A percentile compares a stretch with the other conserved stretches of the same genome.
phyloP scores from a whole-genome alignment of 345 rosid species.

The Diplotaxis tenuifolia region DNA sequence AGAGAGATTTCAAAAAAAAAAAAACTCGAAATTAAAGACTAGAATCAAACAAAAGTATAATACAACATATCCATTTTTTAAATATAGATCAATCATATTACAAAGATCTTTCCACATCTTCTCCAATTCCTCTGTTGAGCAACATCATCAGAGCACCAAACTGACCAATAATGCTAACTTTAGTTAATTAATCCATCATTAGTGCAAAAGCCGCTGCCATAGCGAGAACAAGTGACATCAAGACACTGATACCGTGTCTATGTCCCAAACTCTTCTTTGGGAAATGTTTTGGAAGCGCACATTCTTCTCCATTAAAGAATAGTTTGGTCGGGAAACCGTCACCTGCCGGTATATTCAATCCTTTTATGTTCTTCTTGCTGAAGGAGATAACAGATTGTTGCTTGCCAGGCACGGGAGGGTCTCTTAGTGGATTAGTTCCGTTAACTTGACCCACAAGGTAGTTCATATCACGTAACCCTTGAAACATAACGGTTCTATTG shows the following conservation, averaged over 20 bases:
- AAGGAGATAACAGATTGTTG: constrained; percentile 48
- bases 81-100: constrained; percentile 30
- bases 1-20: background rate
- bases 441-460: constrained; percentile 60
- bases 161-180: constrained; percentile 25
- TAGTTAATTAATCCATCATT: constrained; percentile 36
- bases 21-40: constrained; percentile 12
- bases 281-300: constrained; percentile 64
- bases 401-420: constrained; percentile 70
- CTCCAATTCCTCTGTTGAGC: constrained; percentile 22
- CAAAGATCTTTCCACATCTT: constrained; percentile 20
- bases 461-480: constrained; percentile 67
- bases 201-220: constrained; percentile 39
- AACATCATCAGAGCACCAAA: constrained; percentile 35
- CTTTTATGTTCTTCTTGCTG: constrained; percentile 47
- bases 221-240: constrained; percentile 31
- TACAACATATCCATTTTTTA: constrained; percentile 21
- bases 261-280: constrained; percentile 49
- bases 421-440: constrained; percentile 44
- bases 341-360: constrained; percentile 51
- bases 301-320: constrained; percentile 90
- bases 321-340: constrained; percentile 79
- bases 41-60: constrained; percentile 36
- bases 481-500: constrained; percentile 65
- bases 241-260: constrained; percentile 27